These are phyloP conservation scores for Metschnikowia cubensis DNA, from an alignment of 805 yeast genomes.

Conservation along the genomic window DNA sequence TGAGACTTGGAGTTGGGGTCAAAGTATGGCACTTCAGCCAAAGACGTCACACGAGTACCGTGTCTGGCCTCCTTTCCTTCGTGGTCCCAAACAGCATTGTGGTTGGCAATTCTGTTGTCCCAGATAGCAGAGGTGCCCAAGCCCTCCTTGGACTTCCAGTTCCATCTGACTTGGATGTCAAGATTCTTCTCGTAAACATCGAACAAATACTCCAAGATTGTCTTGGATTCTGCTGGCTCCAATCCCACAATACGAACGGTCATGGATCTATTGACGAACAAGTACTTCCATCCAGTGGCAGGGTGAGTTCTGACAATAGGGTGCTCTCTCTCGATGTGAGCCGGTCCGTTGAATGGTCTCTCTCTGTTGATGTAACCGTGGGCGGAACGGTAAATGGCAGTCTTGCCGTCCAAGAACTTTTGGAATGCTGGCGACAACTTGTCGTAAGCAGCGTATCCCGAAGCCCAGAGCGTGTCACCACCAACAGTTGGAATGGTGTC, in stretches of 20 bases:
- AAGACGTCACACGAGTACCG: constrained; percentile 39
- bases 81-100: constrained; percentile 52
- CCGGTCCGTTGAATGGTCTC: constrained; percentile 30
- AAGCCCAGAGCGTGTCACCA: constrained; percentile 55
- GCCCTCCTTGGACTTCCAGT: constrained; percentile 24
- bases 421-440: constrained; percentile 50
- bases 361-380: constrained; percentile 36
- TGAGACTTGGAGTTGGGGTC: constrained; percentile 49
- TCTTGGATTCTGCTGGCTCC: constrained; percentile 23
- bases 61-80: constrained; percentile 40
- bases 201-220: constrained; percentile 16
- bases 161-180: constrained; percentile 42
- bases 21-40: constrained; percentile 52
- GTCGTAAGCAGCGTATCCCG: constrained; percentile 58
- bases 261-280: constrained; percentile 28
- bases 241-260: constrained; percentile 30
- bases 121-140: constrained; percentile 52
- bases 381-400: constrained; percentile 41
- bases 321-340: constrained; percentile 27
- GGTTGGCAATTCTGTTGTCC: constrained; percentile 57
- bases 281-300: constrained; percentile 32
- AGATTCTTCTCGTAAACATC: constrained; percentile 30
- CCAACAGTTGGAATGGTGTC: constrained; percentile 49
- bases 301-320: constrained; percentile 32
- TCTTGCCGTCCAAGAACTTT: constrained; percentile 49